Evolutionary conservation across 2,329 filamentous ascomycete species (phyloP), one percentile per base, ranked within the genome.

Genomic region (Colletotrichum lentis): DNA sequence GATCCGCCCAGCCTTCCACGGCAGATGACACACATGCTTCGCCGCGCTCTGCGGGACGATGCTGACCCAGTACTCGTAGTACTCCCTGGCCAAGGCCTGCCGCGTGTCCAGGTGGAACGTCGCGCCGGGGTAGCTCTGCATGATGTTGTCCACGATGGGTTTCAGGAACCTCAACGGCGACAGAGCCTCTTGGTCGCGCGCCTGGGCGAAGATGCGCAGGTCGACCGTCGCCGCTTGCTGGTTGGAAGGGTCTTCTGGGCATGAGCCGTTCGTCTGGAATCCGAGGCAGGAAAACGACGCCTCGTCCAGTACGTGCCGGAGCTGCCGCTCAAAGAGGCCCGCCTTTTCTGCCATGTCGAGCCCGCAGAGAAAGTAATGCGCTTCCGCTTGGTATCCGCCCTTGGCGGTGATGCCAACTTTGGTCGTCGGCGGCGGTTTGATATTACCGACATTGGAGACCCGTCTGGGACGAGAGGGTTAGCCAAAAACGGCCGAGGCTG

Each of bases 191-290:
- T 77, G 74, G 18, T 67, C 74, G 4, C 72, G 73, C 5, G 85
- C 83, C 71, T 88, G 82, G 0, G 79, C 79, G 71, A 85, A 79
- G 55, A 83, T 75, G 27, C 82, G 72, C 47, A 85, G 77, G 50
- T 82, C 81, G 0, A 85, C 83, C 0, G 84, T 86, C 0, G 83
- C 83, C 0, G 78, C 78, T 31, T 81, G 79, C 39, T 85, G 83
- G n/a, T 77, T 80, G 3, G 72, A 72, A 0, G 82, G 80, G 46
- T 84, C 77, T 1, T 16, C 74, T 0, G 78, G 74, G 2, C 63
- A 77, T 41, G 70, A 79, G 56, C 75, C 84, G 71, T 78, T 82
- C 72, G 16, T 72, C 22, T 47, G 76, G 70, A 78, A 78, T 54
- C 73, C 71, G 49, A 76, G 69, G 39, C 81, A 79, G 16, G 76